Percentiles rank a stretch among this genome's conserved stretches.
phyloP scores from a whole-genome alignment of 129 eudicot species.

The Dittrichia graveolens region DNA sequence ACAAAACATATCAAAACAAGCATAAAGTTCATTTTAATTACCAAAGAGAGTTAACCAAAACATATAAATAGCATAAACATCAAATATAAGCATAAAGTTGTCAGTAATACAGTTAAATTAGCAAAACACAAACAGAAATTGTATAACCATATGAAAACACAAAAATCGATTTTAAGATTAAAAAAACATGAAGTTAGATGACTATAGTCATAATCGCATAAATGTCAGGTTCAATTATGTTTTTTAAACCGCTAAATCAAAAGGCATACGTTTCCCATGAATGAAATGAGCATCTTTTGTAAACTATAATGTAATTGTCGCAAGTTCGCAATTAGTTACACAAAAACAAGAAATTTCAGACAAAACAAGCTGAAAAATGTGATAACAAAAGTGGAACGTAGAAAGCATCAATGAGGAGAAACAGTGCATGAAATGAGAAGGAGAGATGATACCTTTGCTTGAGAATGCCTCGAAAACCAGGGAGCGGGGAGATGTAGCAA shows the following conservation, averaged over 20 bases:
- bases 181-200: not conserved
- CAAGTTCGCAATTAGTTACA: not conserved
- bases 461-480: constrained; percentile 91
- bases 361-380: not conserved
- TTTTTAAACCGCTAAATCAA: not conserved
- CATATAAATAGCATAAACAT: not conserved
- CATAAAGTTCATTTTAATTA: not conserved
- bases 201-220: not conserved
- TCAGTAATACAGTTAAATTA: constrained; percentile 6
- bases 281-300: not conserved
- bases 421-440: not conserved
- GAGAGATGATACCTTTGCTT: constrained; percentile 65
- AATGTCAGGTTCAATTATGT: not conserved
- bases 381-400: not conserved
- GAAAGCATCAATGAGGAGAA: not conserved
- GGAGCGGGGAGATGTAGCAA: constrained; percentile 81
- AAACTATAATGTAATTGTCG: not conserved
- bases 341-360: not conserved
- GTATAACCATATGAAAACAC: not conserved
- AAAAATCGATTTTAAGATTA: not conserved
- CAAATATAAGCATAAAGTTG: not conserved
- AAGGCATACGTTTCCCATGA: not conserved
- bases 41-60: not conserved
- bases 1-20: constrained; percentile 5
- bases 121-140: constrained; percentile 4